Conservation (phyloP, 306 rosid genomes). For the Medicago arabica region DNA sequence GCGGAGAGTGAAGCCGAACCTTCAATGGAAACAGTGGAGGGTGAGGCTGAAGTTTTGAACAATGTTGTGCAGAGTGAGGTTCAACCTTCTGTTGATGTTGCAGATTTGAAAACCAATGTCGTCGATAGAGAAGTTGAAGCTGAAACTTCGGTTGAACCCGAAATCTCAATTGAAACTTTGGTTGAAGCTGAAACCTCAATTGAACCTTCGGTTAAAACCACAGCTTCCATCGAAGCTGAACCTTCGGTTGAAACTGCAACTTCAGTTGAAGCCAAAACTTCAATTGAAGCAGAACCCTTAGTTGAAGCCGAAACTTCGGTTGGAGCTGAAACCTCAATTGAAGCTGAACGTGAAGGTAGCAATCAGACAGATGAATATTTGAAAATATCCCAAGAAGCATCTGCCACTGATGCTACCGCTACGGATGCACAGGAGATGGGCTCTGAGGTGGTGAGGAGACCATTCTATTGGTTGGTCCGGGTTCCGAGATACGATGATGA, state of each 20-base stretch:
- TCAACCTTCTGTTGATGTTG: slow-evolving; percentile 16
- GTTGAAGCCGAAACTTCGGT: slow-evolving; percentile 19
- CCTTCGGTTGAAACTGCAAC: not conserved
- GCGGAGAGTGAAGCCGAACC: not conserved
- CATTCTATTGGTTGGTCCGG: slow-evolving; percentile 69
- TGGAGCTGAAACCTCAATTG: slow-evolving; percentile 9
- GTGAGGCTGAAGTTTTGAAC: slow-evolving; percentile 10
- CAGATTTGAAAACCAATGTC: not conserved
- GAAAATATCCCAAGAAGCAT: slow-evolving; percentile 46
- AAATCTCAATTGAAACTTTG: too few relatives aligned
- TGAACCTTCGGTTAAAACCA: slow-evolving; percentile 27
- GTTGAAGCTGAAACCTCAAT: slow-evolving; percentile 14
- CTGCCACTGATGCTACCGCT: slow-evolving; percentile 45
- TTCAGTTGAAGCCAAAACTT: not conserved
- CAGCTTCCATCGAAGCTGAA: too few relatives aligned
- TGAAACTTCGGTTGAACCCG: slow-evolving; percentile 29
- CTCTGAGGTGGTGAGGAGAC: slow-evolving; percentile 64
- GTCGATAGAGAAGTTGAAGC: slow-evolving; percentile 23
- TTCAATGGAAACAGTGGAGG: not conserved
- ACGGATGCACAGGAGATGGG: slow-evolving; percentile 52
- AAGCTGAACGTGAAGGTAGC: slow-evolving; percentile 38
- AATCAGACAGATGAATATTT: slow-evolving; percentile 44
- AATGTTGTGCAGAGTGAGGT: not conserved
- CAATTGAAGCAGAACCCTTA: slow-evolving; percentile 20
- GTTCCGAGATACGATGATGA: slow-evolving; percentile 75